Evolutionary conservation across 140 eudicot species (phyloP), one percentile per base, ranked within the genome.

Genomic region (Erigeron philadelphicus): DNA sequence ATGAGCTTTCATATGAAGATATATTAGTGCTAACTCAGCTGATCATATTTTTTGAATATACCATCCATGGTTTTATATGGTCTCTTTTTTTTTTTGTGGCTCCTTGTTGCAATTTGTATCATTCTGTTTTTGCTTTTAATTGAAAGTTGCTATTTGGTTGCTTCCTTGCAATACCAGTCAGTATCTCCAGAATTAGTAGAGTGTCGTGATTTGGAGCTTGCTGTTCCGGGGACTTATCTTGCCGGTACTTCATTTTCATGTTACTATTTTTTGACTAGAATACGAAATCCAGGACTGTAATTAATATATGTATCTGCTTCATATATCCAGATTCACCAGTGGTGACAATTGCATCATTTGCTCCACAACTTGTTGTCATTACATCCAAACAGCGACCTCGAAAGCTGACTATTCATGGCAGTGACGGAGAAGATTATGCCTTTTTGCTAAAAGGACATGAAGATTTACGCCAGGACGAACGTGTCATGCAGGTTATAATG

Each of bases 401-500:
- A 19, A 93, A 93, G 76, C 79, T 93, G 81, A 93, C 98, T 41
- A 93, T 93, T 31, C 90, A 70, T 80, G 98, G 98, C 61, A 93
- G 94, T 79, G 97, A 93, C 43, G 98, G 98, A 18, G 89, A 87
- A 71, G 97, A 93, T 57, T 79, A 93, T 79, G 95, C 98, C 8
- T 93, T 93, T 83, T 80, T 93, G 81, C 85, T 93, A 64, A 93
- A 93, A 85, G 98, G 98, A 21, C 98, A 93, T 78, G 98, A 93
- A 77, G 98, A 93, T 75, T 74, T 93, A 63, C 95, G 98, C 23
- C 98, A 89, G 73, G 98, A 93, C 77, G 98, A 93, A 84, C 87
- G 98, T 35, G 98, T 93, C 71, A 93, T 93, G 98, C 98, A 92
- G 96, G 98, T 92, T 64, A 44, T 15, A 61, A 31, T 55, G 31